Evolutionary conservation across 2,329 filamentous ascomycete genomes (phyloP), one percentile per base, ranked within the genome.

Genomic region (Penicillium sp.): DNA sequence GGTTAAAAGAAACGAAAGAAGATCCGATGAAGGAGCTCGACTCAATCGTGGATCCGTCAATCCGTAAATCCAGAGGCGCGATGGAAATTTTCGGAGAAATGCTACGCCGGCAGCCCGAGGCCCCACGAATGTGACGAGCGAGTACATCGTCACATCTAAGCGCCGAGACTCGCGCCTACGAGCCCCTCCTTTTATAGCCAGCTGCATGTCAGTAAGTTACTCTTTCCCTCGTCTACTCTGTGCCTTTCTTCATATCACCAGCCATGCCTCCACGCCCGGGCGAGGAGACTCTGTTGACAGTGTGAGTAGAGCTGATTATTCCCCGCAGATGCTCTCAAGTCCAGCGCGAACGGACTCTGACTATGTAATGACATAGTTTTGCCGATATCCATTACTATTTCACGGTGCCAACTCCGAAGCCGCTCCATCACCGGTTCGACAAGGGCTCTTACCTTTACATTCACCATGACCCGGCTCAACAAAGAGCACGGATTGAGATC

Each of bases 371-470:
- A 16, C 12, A 22, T 48, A 82, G 78, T 51, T 82, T 78, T 53
- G 74, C 75, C 41, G 79, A 82, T 55, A 66, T 80, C 28, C 79
- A 82, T 58, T 80, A 78, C 56, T 80, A 75, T 60, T 79, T 82
- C 59, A 69, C 70, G 44, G 64, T 71, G 11, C 79, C 79, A 2
- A 65, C 65, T 3, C 66, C 71, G 25, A 74, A 69, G 40, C 76
- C 78, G 28, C 60, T 67, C 23, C 74, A 79, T 48, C 75, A 82
- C 56, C 75, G 79, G 33, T 82, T 82, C 60, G 75, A 79, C 51
- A 79, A 77, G 52, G 69, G 73, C 43, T 80, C 76, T 32, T 82
- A 82, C 61, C 66, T 82, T 44, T 82, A 82, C 59, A 61, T 82
- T 36, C 80, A 79, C 59, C 71, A 79, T 59, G 74, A 77, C 51